Conservation (phyloP, 305 asterid species). For the Fraxinus nigra region DNA sequence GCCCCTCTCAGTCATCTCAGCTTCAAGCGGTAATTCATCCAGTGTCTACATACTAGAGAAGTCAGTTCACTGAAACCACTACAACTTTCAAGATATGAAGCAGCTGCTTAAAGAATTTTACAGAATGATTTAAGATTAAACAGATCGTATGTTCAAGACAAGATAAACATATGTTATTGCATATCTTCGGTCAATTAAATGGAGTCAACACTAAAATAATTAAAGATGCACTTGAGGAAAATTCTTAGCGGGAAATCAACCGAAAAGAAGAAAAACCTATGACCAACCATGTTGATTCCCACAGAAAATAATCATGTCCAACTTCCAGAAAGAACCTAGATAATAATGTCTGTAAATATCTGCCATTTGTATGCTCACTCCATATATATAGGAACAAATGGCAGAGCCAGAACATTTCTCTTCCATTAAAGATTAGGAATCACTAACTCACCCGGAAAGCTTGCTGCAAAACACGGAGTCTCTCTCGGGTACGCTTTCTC, state of each 20-base stretch:
- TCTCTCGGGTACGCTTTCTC: slow-evolving; percentile 76
- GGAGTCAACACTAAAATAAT: not conserved
- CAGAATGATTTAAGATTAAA: not conserved
- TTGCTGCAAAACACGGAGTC: slow-evolving; percentile 68
- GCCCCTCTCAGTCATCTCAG: slow-evolving; percentile 77
- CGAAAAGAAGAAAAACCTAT: not conserved
- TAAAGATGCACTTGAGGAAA: not conserved
- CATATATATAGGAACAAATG: not conserved
- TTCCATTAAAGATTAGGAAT: not conserved
- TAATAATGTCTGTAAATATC: not conserved
- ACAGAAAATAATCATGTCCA: not conserved
- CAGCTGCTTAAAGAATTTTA: not conserved
- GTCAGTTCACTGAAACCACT: not conserved
- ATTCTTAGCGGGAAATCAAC: not conserved
- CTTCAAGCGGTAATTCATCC: slow-evolving; percentile 85
- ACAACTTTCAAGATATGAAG: not conserved
- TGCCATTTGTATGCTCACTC: not conserved
- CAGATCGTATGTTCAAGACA: not conserved
- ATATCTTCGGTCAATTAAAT: not conserved
- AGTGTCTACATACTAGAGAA: slow-evolving; percentile 44
- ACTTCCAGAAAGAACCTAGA: not conserved
- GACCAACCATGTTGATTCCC: not conserved
- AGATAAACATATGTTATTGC: not conserved
- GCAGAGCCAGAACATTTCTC: not conserved
- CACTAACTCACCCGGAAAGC: slow-evolving; percentile 67